A percentile compares a stretch with the other conserved stretches of the same genome.
phyloP scores from a whole-genome alignment of 331 rosid genomes.

The Pyrus hybrid region DNA sequence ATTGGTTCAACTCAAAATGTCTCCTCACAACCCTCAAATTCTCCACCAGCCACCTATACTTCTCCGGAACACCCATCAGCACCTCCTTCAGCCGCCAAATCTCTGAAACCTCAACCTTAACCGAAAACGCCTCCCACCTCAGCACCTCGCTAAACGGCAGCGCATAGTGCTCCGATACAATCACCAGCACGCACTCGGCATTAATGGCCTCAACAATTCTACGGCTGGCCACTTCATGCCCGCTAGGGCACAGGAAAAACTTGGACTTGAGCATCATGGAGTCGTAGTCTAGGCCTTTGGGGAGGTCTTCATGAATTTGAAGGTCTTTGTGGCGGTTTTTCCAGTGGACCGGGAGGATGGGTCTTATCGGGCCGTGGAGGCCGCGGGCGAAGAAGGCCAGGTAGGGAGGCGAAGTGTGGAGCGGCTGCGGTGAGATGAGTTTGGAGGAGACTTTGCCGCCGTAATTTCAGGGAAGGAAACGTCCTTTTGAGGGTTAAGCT shows the following conservation, averaged over 20 bases:
- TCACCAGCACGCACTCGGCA: conserved; percentile 73
- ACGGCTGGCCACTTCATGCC: conserved; percentile 81
- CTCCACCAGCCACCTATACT: conserved; percentile 39
- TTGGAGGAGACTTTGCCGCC: conserved; percentile 46
- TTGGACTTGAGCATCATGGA: conserved; percentile 61
- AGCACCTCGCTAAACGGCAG: conserved; percentile 75
- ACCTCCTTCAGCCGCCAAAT: conserved; percentile 62
- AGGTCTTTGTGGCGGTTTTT: conserved; percentile 36
- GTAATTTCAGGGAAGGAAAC: conserved; percentile 68
- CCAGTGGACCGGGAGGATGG: conserved; percentile 51
- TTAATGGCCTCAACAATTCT: conserved; percentile 75
- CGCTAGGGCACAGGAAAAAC: conserved; percentile 80
- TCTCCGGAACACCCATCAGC: conserved; percentile 39
- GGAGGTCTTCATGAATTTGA: conserved; percentile 52
- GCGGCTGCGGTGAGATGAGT: conserved; percentile 37
- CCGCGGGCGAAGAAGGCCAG: conserved; percentile 85
- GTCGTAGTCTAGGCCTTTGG: conserved; percentile 44
- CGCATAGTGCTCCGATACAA: conserved; percentile 37
- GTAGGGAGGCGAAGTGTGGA: conserved; percentile 27
- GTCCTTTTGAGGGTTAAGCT: conserved; percentile 77
- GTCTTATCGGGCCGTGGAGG: conserved; percentile 65
- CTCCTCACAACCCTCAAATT: conserved; percentile 53
- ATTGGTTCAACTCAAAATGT: conserved; percentile 61
- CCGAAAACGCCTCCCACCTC: conserved; percentile 68
- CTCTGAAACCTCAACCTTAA: conserved; percentile 47